These are phyloP conservation scores for Yamadazyma atmosphaerica DNA, from an alignment of 1,139 yeast genomes.

Conservation along the genomic window DNA sequence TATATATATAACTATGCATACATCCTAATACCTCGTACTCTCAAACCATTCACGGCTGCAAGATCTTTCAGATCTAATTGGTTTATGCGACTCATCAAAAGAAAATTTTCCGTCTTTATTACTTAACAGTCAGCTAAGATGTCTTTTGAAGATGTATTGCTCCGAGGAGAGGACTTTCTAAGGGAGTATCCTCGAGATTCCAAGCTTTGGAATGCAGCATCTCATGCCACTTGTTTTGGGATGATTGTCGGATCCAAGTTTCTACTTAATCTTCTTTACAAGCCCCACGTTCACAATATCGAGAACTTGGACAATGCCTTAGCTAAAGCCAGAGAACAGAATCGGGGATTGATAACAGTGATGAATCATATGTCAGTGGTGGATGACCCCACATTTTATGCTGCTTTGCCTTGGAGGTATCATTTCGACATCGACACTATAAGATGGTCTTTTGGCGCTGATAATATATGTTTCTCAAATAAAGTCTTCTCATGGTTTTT, in stretches of 20 bases:
- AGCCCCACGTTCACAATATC: slow-evolving; percentile 59
- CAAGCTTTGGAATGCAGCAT: slow-evolving; percentile 62
- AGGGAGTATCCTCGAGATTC: slow-evolving; percentile 59
- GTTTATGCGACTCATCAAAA: neutral
- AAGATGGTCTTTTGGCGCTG: slow-evolving; percentile 95
- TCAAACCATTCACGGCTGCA: no score
- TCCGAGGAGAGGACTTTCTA: slow-evolving; percentile 75
- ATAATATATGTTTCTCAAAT: slow-evolving; percentile 80
- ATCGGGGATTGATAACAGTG: slow-evolving; percentile 77
- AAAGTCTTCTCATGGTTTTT: slow-evolving; percentile 60
- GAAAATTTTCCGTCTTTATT: neutral
- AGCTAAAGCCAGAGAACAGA: slow-evolving; percentile 59
- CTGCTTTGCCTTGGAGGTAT: slow-evolving; percentile 73
- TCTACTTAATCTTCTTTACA: slow-evolving; percentile 60
- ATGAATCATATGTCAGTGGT: slow-evolving; percentile 96
- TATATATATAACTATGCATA: no score
- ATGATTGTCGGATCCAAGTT: slow-evolving; percentile 68
- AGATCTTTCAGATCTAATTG: neutral
- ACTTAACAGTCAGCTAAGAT: slow-evolving; percentile 27
- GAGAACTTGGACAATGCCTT: slow-evolving; percentile 67
- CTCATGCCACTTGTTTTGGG: slow-evolving; percentile 68
- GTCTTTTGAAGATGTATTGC: slow-evolving; percentile 73
- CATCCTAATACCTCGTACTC: no score
- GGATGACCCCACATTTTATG: slow-evolving; percentile 93
- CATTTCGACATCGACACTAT: slow-evolving; percentile 64